Percentiles rank a stretch among this genome's conserved stretches.
Conservation (phyloP, 2,329 filamentous ascomycete species). For the Aspergillus nomiae region DNA sequence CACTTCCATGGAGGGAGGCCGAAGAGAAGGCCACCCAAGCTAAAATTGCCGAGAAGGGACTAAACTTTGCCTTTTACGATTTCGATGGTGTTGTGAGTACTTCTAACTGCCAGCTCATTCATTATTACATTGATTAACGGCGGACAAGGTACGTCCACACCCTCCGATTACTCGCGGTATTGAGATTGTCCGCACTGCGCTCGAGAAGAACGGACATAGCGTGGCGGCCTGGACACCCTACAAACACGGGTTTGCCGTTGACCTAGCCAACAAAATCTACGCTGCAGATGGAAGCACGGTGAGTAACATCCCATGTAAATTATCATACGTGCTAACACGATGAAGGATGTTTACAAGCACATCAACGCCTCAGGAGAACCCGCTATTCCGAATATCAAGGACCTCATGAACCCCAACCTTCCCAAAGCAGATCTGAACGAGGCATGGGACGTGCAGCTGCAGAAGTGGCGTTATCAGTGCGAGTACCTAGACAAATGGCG, state of each 20-base stretch:
- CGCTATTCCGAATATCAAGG: conserved; percentile 34
- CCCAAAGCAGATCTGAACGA: conserved; percentile 13
- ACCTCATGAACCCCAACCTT: conserved; percentile 24
- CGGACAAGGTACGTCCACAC: conserved; percentile 25
- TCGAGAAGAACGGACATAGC: conserved; percentile 32
- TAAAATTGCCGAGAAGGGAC: conserved; percentile 21
- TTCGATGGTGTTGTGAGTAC: neutral
- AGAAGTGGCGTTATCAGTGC: conserved; percentile 37
- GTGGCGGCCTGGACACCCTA: conserved; percentile 33
- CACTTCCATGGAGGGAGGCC: conserved; percentile 8
- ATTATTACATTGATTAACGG: neutral
- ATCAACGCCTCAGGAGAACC: conserved; percentile 40
- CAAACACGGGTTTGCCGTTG: neutral
- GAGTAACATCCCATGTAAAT: neutral
- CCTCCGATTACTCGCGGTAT: conserved; percentile 40
- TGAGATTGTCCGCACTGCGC: conserved; percentile 24
- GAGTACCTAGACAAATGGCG: conserved; percentile 38
- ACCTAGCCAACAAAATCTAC: neutral
- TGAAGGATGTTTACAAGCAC: conserved; percentile 31
- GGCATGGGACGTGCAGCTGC: conserved; percentile 31
- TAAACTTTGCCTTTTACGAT: conserved; percentile 39
- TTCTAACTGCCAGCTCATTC: fast-evolving
- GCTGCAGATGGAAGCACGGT: neutral
- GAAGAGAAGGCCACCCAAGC: conserved; percentile 26
- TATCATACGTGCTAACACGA: conserved; percentile 22